phyloP scores from a whole-genome alignment of 768 basidiomycete genomes.

The Psilocybe cyanescens region DNA sequence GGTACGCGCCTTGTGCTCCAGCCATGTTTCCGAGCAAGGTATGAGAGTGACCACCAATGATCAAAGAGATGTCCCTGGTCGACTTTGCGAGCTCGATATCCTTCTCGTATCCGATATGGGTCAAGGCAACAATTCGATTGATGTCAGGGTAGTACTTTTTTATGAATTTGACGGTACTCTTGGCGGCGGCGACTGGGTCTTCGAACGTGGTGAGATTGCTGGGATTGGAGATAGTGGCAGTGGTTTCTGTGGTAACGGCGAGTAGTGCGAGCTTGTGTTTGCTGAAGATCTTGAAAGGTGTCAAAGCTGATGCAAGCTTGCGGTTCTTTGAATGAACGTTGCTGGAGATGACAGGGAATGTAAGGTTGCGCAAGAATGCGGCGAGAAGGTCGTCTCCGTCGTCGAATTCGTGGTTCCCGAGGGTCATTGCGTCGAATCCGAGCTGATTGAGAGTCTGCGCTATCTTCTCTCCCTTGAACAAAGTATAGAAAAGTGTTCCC shows the following conservation, averaged over 20 bases:
- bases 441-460: conserved; percentile 44
- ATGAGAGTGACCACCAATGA: conserved; percentile 48
- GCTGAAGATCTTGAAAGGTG: conserved; percentile 43
- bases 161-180: conserved; percentile 40
- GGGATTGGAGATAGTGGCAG: conserved; percentile 40
- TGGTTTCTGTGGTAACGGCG: conserved; percentile 46
- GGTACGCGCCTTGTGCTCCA: conserved; percentile 44
- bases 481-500: conserved; percentile 49
- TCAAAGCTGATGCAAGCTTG: conserved; percentile 32
- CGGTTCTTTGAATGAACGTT: conserved; percentile 43
- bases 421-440: conserved; percentile 46
- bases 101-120: conserved; percentile 49
- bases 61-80: conserved; percentile 42
- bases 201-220: conserved; percentile 41
- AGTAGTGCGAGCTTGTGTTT: conserved; percentile 44
- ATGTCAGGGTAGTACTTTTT: conserved; percentile 32
- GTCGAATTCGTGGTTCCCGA: conserved; percentile 53
- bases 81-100: conserved; percentile 44
- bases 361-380: conserved; percentile 41
- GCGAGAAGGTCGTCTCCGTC: conserved; percentile 42
- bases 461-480: conserved; percentile 46
- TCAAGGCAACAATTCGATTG: conserved; percentile 46
- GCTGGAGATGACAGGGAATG: conserved; percentile 47
- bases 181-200: conserved; percentile 39
- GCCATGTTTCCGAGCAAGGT: conserved; percentile 46